Conservation (phyloP, 2,329 filamentous ascomycete genomes). For the Penicillium sp. region DNA sequence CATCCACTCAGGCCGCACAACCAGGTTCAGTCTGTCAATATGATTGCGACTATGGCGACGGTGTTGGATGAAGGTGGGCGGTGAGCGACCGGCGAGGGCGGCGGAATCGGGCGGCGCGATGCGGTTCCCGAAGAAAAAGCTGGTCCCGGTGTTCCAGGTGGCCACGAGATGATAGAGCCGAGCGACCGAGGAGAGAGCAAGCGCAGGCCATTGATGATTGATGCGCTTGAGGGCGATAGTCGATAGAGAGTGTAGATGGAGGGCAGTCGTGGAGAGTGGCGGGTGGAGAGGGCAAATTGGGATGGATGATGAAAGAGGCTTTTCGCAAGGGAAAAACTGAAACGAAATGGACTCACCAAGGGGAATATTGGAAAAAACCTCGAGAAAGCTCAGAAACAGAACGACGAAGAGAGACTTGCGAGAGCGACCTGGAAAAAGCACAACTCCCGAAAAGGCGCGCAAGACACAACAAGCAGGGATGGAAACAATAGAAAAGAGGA, state of each 20-base stretch:
- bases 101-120: neutral
- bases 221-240: neutral
- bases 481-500: constrained; percentile 30
- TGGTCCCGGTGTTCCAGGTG: neutral
- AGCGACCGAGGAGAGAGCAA: neutral
- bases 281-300: neutral
- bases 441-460: constrained; percentile 29
- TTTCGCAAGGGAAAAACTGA: neutral
- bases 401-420: constrained; percentile 15
- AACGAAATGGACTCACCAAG: constrained; percentile 22
- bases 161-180: neutral
- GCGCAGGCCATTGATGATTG: neutral
- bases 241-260: neutral
- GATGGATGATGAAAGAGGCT: constrained; percentile 22
- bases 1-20: neutral
- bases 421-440: constrained; percentile 25
- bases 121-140: constrained; percentile 1
- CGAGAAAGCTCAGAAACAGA: constrained; percentile 20
- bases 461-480: constrained; percentile 28
- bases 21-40: neutral
- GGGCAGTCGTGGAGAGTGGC: neutral
- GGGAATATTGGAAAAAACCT: constrained; percentile 22
- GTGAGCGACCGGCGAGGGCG: neutral
- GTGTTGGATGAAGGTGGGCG: neutral
- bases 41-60: constrained; percentile 1